A percentile compares a stretch with the other conserved stretches of the same genome.
Conservation (phyloP, 495 filamentous ascomycete species). For the Penicillium waksmanii region DNA sequence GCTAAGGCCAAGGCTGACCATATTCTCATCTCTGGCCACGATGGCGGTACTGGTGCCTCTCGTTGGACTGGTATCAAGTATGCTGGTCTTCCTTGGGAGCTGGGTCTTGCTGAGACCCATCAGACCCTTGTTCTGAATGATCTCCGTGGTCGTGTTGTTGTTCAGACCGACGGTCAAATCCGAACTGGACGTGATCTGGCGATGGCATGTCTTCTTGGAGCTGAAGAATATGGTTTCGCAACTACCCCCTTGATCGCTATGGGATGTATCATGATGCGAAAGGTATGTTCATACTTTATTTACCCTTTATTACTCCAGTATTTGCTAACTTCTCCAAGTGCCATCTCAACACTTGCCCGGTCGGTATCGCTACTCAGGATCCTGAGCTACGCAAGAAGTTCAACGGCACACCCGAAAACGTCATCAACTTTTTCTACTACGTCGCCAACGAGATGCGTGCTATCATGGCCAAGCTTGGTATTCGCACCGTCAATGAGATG, state of each 20-base stretch:
- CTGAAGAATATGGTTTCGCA: conserved; percentile 98
- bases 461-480: conserved; percentile 96
- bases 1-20: conserved; percentile 99
- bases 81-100: conserved; percentile 96
- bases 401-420: conserved; percentile 90
- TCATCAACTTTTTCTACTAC: conserved; percentile 99
- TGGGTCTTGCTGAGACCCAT: conserved; percentile 97
- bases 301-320: neutral
- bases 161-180: conserved; percentile 97
- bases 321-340: conserved; percentile 31
- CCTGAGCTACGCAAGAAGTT: conserved; percentile 96
- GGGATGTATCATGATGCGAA: conserved; percentile 97
- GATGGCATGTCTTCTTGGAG: conserved; percentile 93
- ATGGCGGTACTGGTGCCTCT: conserved; percentile 97
- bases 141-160: conserved; percentile 92
- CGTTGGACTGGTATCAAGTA: conserved; percentile 99
- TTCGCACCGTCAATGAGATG: conserved; percentile 98
- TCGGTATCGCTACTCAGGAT: conserved; percentile 97
- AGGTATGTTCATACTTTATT: conserved; percentile 35
- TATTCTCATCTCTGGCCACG: conserved; percentile 96
- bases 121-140: conserved; percentile 99
- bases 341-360: conserved; percentile 84
- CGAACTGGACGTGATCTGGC: conserved; percentile 94
- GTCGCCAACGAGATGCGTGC: conserved; percentile 96
- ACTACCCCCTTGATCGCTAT: conserved; percentile 96